Evolutionary conservation across 331 rosid species (phyloP).

Genomic region (Pyrus hybrid): DNA sequence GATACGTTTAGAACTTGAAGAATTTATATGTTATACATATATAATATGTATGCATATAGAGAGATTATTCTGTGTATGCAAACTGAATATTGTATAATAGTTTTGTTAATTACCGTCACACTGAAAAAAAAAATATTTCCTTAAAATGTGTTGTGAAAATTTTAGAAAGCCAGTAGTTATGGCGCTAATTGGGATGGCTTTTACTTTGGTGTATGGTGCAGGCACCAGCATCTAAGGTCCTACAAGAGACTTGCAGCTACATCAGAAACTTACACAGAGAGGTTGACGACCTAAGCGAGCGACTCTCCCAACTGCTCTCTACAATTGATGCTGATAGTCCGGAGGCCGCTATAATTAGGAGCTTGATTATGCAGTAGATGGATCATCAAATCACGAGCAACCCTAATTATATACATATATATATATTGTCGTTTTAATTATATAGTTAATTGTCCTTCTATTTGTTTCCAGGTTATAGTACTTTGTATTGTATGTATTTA

Average conservation of each 20-base stretch:
- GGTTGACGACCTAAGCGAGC: conserved; percentile 85
- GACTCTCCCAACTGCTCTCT: conserved; percentile 77
- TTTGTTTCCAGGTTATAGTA: neutral
- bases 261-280: conserved; percentile 82
- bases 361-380: conserved; percentile 67
- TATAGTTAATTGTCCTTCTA: neutral
- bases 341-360: conserved; percentile 91
- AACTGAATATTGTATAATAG: too few relatives aligned
- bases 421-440: neutral
- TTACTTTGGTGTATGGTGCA: conserved; percentile 14
- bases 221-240: conserved; percentile 98
- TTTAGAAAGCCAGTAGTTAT: neutral
- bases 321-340: conserved; percentile 92
- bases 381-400: neutral
- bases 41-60: neutral
- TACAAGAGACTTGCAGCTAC: conserved; percentile 97
- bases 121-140: neutral
- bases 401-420: neutral
- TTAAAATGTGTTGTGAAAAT: neutral
- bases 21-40: neutral
- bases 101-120: neutral
- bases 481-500: neutral
- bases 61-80: neutral
- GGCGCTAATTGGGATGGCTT: neutral
- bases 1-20: neutral